Conservation (phyloP, 225 moss, liverwort and hornwort genomes). For the Takakia lepidozioides region DNA sequence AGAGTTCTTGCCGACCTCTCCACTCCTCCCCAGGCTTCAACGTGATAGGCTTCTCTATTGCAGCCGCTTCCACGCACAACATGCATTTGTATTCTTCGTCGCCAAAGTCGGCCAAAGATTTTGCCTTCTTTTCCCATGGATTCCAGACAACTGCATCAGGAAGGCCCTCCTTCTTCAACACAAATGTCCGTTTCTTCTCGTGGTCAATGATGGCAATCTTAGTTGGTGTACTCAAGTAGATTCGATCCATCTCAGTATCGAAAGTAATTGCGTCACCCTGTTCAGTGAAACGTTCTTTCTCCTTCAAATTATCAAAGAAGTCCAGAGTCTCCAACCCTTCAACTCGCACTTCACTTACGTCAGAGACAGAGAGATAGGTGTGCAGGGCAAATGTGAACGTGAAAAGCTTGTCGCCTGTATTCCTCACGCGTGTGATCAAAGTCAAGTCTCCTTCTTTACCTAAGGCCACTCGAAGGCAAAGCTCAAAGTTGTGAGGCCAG, state of each 20-base stretch:
- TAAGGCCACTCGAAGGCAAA: slow-evolving; percentile 71
- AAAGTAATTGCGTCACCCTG: slow-evolving; percentile 96
- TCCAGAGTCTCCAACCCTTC: slow-evolving; percentile 95
- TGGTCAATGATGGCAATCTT: slow-evolving; percentile 97
- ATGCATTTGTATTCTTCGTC: slow-evolving; percentile 94
- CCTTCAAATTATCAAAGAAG: slow-evolving; percentile 72
- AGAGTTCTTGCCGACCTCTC: slow-evolving; percentile 95
- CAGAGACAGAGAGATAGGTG: slow-evolving; percentile 84
- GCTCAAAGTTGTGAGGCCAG: slow-evolving; percentile 91
- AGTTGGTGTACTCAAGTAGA: slow-evolving; percentile 78
- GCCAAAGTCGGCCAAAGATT: slow-evolving; percentile 71
- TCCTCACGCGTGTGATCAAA: slow-evolving; percentile 60
- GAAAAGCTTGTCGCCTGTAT: slow-evolving; percentile 69
- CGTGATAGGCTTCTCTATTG: slow-evolving; percentile 68
- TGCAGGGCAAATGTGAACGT: slow-evolving; percentile 93
- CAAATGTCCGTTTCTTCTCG: slow-evolving; percentile 84
- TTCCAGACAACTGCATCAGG: slow-evolving; percentile 99
- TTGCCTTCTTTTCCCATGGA: slow-evolving; percentile 98
- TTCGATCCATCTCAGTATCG: slow-evolving; percentile 81
- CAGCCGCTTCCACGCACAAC: slow-evolving; percentile 93
- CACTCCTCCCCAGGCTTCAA: slow-evolving; percentile 93
- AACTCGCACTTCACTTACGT: slow-evolving; percentile 91
- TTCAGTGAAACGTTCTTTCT: slow-evolving; percentile 60
- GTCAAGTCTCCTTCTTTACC: slow-evolving; percentile 72
- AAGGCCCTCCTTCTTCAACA: slow-evolving; percentile 85